Evolutionary conservation across 805 yeast species (phyloP), one percentile per base, ranked within the genome.

Genomic region (Wickerhamomyces strasburgensis): DNA sequence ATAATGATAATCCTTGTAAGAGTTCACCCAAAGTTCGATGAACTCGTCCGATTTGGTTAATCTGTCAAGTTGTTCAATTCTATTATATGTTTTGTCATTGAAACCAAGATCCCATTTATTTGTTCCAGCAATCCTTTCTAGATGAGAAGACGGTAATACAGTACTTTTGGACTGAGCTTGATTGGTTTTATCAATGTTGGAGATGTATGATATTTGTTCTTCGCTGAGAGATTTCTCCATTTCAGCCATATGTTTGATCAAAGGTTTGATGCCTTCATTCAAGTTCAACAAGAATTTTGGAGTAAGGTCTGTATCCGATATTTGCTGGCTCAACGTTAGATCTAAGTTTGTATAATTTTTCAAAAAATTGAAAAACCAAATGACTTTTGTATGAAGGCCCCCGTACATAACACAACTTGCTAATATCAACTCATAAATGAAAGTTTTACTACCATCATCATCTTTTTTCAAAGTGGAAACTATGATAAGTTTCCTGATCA

Each of bases 381-480:
- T 43, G 3, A 64, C 51, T 30, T 60, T 64, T 8, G 70, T 18
- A 39, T 68, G 71, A 19, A 65, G 49, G 1, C 70, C 72, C 13
- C 78, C 78, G 39, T 59, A 62, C 30, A 72, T 43, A 6, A 69
- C 27, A 7, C 72, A 40, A 0, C 70, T 71, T 60, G 69, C 64
- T 1, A 71, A 35, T 1, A 74, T 57, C 21, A 62, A 57, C 29
- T 67, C 64, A 33, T 65, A 61, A 5, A 70, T 46, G 3, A 36
- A 29, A 4, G 59, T 34, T 3, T 59, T 48, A 1, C 52, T 37
- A 1, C 70, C 64, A 47, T 72, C 74, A 39, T 69, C 75, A 1
- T 44, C 38, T 2, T 56, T 21, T 16, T 42, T 40, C 5, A 44
- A 14, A 7, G 43, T 29, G 5, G 47, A 37, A 4, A 38, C 37